A percentile compares a stretch with the other conserved stretches of the same genome.
Conservation (phyloP, 805 yeast genomes). For the Kodamaea lidongshanica region DNA sequence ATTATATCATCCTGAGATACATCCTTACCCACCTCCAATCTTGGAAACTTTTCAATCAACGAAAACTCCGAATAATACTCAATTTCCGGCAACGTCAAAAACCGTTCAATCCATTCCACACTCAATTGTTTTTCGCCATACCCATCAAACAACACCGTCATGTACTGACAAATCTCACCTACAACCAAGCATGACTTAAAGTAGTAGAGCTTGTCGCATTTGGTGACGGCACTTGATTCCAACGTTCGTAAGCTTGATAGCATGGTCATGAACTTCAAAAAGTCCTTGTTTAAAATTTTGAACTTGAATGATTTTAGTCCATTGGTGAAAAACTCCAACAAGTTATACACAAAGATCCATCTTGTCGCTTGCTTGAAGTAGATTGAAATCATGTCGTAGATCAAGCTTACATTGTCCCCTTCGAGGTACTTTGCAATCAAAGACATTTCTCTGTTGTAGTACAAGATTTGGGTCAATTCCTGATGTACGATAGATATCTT, state of each 20-base stretch:
- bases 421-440: slow-evolving; percentile 21
- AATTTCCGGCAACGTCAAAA: neutral
- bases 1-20: slow-evolving; percentile 6
- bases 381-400: slow-evolving; percentile 26
- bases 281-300: slow-evolving; percentile 14
- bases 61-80: slow-evolving; percentile 3
- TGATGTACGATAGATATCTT: slow-evolving; percentile 21
- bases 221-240: slow-evolving; percentile 1
- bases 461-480: slow-evolving; percentile 19
- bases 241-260: slow-evolving; percentile 13
- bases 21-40: slow-evolving; percentile 1
- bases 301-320: slow-evolving; percentile 16
- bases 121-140: slow-evolving; percentile 21
- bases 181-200: slow-evolving; percentile 6
- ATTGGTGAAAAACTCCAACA: slow-evolving; percentile 17
- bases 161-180: slow-evolving; percentile 14
- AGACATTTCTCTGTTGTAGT: slow-evolving; percentile 14
- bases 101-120: neutral
- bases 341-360: slow-evolving; percentile 25
- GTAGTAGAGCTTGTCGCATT: slow-evolving; percentile 3
- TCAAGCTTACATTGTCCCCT: slow-evolving; percentile 14
- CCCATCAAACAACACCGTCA: slow-evolving; percentile 27
- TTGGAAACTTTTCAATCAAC: slow-evolving; percentile 1
- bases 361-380: slow-evolving; percentile 23
- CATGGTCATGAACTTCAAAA: slow-evolving; percentile 21